A percentile compares a stretch with the other conserved stretches of the same genome.
Conservation (phyloP, 2,329 filamentous ascomycete genomes). For the Clathrospora elynae region DNA sequence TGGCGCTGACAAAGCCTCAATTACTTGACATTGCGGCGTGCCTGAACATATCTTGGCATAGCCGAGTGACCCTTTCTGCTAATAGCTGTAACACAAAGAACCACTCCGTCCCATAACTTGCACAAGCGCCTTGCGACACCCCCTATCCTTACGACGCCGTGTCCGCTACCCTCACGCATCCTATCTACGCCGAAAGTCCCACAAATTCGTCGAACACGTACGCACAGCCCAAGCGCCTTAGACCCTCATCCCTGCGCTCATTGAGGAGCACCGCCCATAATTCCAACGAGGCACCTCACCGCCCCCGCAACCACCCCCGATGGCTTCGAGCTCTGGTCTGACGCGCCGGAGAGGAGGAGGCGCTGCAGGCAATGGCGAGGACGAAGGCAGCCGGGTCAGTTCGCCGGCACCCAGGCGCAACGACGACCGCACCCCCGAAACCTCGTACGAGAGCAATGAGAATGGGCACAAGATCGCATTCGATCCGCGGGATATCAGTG, state of each 20-base stretch:
- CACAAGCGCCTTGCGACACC: conserved; percentile 24
- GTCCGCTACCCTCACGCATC: conserved; percentile 16
- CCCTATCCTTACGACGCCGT: conserved; percentile 24
- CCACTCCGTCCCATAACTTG: conserved; percentile 25
- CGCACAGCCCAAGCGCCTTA: conserved; percentile 45
- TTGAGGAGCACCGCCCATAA: conserved; percentile 41
- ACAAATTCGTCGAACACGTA: conserved; percentile 27
- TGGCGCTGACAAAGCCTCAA: conserved; percentile 8
- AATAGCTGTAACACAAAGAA: conserved; percentile 34
- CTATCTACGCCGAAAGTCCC: conserved; percentile 19
- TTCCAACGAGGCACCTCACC: conserved; percentile 39
- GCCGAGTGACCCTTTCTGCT: conserved; percentile 20
- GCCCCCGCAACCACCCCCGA: conserved; percentile 46
- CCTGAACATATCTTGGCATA: conserved; percentile 25
- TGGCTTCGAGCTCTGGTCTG: conserved; percentile 74
- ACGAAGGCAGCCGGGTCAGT: conserved; percentile 68
- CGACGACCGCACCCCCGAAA: conserved; percentile 67
- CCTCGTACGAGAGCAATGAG: conserved; percentile 86
- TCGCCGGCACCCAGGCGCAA: conserved; percentile 68
- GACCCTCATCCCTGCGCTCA: conserved; percentile 42
- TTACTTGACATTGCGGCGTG: conserved; percentile 17
- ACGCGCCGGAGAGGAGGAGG: conserved; percentile 71
- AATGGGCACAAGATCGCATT: conserved; percentile 99
- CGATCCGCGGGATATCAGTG: conserved; percentile 94
- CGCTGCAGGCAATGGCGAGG: conserved; percentile 62